Conservation (phyloP, 169 alveolate genomes). For the Plasmodium blacklocki region DNA sequence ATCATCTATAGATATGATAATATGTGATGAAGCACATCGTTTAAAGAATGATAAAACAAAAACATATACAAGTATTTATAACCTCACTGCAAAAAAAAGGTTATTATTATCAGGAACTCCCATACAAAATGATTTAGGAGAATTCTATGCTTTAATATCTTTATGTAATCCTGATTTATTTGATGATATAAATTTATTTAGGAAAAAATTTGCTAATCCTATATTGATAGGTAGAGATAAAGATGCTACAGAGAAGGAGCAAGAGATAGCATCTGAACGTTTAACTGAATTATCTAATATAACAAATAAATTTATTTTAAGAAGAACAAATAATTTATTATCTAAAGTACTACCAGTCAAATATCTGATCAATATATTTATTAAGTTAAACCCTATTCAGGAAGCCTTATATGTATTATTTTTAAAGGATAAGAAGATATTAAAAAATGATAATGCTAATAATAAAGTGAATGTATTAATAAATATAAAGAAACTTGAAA, state of each 20-base stretch:
- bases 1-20: constrained; percentile 93
- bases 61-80: constrained; percentile 91
- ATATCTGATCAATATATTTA: constrained; percentile 89
- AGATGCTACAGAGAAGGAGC: constrained; percentile 92
- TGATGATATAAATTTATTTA: constrained; percentile 86
- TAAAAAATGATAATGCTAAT: constrained; percentile 29
- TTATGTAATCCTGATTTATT: constrained; percentile 92
- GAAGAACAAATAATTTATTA: constrained; percentile 91
- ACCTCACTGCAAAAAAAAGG: constrained; percentile 92
- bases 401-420: constrained; percentile 85
- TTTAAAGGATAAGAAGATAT: constrained; percentile 55
- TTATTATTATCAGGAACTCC: constrained; percentile 93
- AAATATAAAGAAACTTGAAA: constrained; percentile 56
- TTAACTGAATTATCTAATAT: constrained; percentile 90
- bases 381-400: constrained; percentile 90
- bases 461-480: constrained; percentile 50
- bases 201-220: constrained; percentile 89
- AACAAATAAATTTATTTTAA: constrained; percentile 91
- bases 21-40: constrained; percentile 97
- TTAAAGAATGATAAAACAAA: constrained; percentile 94
- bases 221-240: constrained; percentile 92
- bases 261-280: constrained; percentile 89
- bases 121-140: constrained; percentile 92
- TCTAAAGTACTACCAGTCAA: constrained; percentile 93
- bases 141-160: constrained; percentile 90